Evolutionary conservation across 2,329 filamentous ascomycete species (phyloP).

Genomic region (Paecilomyces variotii): DNA sequence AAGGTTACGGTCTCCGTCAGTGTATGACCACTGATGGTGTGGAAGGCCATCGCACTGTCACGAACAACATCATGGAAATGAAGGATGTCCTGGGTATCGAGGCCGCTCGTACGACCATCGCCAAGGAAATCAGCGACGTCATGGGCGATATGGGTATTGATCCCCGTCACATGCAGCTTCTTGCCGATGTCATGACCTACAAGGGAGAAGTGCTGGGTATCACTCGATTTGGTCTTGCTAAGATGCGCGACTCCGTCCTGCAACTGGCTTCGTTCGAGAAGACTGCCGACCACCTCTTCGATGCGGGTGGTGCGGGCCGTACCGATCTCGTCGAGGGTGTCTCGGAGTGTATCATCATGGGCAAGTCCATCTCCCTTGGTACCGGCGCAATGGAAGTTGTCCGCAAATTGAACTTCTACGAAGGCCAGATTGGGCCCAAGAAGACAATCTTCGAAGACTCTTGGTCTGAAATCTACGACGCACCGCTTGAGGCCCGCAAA

Average conservation of each 20-base stretch:
- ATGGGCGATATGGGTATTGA: slow-evolving; percentile 96
- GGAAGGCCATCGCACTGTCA: slow-evolving; percentile 62
- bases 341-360: slow-evolving; percentile 96
- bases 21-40: slow-evolving; percentile 95
- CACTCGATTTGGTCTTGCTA: slow-evolving; percentile 88
- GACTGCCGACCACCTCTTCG: slow-evolving; percentile 94
- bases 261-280: slow-evolving; percentile 97
- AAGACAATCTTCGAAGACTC: slow-evolving; percentile 61
- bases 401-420: slow-evolving; percentile 60
- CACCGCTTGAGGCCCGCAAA: slow-evolving; percentile 7
- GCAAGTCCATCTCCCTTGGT: slow-evolving; percentile 83
- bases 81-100: slow-evolving; percentile 86
- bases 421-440: slow-evolving; percentile 50
- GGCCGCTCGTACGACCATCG: slow-evolving; percentile 82
- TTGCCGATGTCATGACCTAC: slow-evolving; percentile 98
- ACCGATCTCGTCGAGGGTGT: slow-evolving; percentile 88
- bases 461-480: slow-evolving; percentile 28
- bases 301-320: slow-evolving; percentile 87
- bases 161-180: slow-evolving; percentile 91
- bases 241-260: slow-evolving; percentile 90
- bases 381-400: slow-evolving; percentile 91
- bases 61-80: slow-evolving; percentile 88
- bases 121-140: slow-evolving; percentile 75
- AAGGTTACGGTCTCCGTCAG: slow-evolving; percentile 81
- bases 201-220: slow-evolving; percentile 96